These are phyloP conservation scores for Leptosphaerulina australis DNA, from an alignment of 2,329 filamentous ascomycete genomes.

Conservation along the genomic window DNA sequence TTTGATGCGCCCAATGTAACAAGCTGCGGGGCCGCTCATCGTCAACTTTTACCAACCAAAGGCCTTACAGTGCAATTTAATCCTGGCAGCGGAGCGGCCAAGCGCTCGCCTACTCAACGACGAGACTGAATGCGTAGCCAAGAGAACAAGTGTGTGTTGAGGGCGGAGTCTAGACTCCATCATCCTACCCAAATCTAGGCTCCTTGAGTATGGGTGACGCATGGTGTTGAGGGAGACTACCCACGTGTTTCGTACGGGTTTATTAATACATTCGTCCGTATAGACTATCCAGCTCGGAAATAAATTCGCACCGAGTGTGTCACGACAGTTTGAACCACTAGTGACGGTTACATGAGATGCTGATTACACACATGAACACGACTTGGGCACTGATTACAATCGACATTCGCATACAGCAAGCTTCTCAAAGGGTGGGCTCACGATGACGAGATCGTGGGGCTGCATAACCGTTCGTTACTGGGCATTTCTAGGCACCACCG, in stretches of 20 bases:
- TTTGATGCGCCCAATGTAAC: slow-evolving; percentile 24
- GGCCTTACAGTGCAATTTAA: slow-evolving; percentile 1
- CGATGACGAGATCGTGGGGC: slow-evolving; percentile 29
- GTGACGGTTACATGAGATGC: slow-evolving; percentile 4
- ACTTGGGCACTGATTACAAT: slow-evolving; percentile 6
- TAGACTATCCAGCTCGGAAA: slow-evolving; percentile 12
- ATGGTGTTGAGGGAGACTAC: slow-evolving; percentile 21
- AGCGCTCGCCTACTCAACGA: slow-evolving; percentile 21
- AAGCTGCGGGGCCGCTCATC: slow-evolving; percentile 16
- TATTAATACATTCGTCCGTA: slow-evolving; percentile 10
- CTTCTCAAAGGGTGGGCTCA: slow-evolving; percentile 7
- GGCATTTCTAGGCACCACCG: slow-evolving; percentile 27
- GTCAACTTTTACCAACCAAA: slow-evolving; percentile 14
- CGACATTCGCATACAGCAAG: slow-evolving; percentile 9
- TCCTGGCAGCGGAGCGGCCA: slow-evolving; percentile 28
- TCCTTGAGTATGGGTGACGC: slow-evolving; percentile 20
- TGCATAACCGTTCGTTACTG: slow-evolving; percentile 24
- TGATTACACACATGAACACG: slow-evolving; percentile 4
- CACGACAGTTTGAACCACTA: slow-evolving; percentile 6
- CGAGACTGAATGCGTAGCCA: slow-evolving; percentile 14
- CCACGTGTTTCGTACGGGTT: slow-evolving; percentile 15
- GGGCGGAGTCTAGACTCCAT: slow-evolving; percentile 31
- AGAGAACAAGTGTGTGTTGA: slow-evolving; percentile 5
- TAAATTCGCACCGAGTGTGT: slow-evolving; percentile 15
- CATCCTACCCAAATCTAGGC: slow-evolving; percentile 19